Conservation (phyloP, 2,329 filamentous ascomycete species). For the Colletotrichum eremochloae region DNA sequence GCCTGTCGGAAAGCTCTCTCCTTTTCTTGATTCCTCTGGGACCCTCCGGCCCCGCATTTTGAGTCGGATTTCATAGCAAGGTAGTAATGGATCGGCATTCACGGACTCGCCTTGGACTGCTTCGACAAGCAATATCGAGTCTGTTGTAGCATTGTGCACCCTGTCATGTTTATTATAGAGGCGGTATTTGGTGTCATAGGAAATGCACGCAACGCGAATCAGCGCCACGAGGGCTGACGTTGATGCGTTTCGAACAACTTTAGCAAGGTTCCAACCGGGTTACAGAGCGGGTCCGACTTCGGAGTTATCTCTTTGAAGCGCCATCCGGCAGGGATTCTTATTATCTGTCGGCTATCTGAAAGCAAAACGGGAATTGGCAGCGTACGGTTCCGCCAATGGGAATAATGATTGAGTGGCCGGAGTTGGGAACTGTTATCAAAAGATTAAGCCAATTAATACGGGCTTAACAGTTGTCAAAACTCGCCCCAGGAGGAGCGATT, state of each 20-base stretch:
- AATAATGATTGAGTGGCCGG: constrained; percentile 1
- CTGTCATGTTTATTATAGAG: background rate
- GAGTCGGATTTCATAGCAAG: constrained; percentile 18
- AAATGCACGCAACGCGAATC: background rate
- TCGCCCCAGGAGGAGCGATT: background rate
- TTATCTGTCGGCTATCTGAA: constrained; percentile 32
- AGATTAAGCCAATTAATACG: background rate
- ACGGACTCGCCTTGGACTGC: too few species aligned
- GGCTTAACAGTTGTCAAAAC: background rate
- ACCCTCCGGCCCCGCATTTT: constrained; percentile 24
- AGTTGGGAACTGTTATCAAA: background rate
- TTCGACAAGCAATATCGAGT: background rate
- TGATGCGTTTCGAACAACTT: background rate
- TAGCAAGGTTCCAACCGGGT: background rate
- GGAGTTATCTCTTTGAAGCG: background rate
- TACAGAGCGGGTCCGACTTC: background rate
- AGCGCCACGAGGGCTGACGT: background rate
- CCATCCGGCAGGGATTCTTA: constrained; percentile 15
- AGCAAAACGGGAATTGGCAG: background rate
- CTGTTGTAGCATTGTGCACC: too few species aligned
- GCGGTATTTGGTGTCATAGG: background rate
- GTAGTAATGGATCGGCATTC: constrained; percentile 9
- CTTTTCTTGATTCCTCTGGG: background rate
- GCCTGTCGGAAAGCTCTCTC: constrained; percentile 11
- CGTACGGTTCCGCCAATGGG: background rate